Evolutionary conservation across 2,329 filamentous ascomycete genomes (phyloP), one percentile per base, ranked within the genome.

Genomic region (Escovopsis sp.): DNA sequence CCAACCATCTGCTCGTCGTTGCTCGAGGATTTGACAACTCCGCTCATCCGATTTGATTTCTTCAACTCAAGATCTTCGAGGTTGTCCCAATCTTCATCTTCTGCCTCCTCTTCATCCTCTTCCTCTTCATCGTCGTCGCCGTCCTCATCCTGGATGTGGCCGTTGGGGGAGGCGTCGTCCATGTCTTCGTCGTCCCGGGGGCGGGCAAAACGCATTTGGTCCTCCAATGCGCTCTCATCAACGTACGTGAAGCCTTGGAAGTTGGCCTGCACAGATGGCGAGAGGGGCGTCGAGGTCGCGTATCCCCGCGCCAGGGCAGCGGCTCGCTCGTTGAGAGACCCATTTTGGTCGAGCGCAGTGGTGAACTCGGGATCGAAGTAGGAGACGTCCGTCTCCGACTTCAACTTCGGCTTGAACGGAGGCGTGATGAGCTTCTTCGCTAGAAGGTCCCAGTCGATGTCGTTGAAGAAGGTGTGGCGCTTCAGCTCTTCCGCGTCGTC

Each of bases 301-400:
- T 90, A 83, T 27, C 87, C 87, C 38, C 78, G 77, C 13, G 88
- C 85, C 34, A 96, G 58, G 7, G 84, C 84, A 12, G 85, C 84
- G 4, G 90, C 88, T 39, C 88, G 78, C 48, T 90, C 84, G 52
- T 96, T 96, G 39, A 96, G 67, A 1, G 87, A 94, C 2, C 80
- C 76, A 36, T 84, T 84, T 40, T 79, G 82, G 49, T 87, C 84
- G 38, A 96, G 63, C 5, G 90, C 90, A 45, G 90, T 94, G 35
- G 90, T 98, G 56, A 98, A 98, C 55, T 96, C 90, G 0, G 90
- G 90, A 49, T 98, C 90, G 52, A 98, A 98, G 60, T 98, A 96
- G 31, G 87, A 94, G 1, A 92, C 92, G 48, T 98, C 90, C 3
- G 87, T 84, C 56, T 94, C 86, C 12, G 82, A 90, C 68, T 92